Conservation (phyloP, 2,329 filamentous ascomycete genomes). For the Chaetomium sp. region DNA sequence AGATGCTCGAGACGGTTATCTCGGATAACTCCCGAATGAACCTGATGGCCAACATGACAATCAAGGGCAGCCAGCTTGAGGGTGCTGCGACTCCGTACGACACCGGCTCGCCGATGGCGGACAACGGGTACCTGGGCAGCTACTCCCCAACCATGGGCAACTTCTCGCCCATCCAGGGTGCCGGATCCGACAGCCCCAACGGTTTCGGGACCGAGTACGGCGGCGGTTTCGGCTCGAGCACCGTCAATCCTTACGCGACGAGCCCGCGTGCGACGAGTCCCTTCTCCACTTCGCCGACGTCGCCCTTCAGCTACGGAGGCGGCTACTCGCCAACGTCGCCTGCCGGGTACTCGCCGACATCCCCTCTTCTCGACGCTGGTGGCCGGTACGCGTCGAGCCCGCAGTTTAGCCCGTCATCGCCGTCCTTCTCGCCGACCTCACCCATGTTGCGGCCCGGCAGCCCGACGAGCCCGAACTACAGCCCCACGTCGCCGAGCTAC, state of each 20-base stretch:
- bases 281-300: constrained; percentile 70
- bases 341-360: constrained; percentile 76
- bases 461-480: constrained; percentile 62
- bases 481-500: constrained; percentile 66
- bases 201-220: constrained; percentile 67
- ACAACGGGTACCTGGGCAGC: constrained; percentile 64
- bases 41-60: constrained; percentile 75
- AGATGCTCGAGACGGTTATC: constrained; percentile 93
- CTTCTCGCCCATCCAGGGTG: constrained; percentile 77
- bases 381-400: constrained; percentile 60
- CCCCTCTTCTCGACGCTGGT: constrained; percentile 61
- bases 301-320: constrained; percentile 59
- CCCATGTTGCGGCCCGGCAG: constrained; percentile 59
- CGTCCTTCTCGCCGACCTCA: constrained; percentile 65
- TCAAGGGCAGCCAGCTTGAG: constrained; percentile 72
- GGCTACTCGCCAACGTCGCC: constrained; percentile 79
- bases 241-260: constrained; percentile 67
- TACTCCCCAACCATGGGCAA: constrained; percentile 64
- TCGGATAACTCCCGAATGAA: constrained; percentile 87
- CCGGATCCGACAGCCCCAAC: constrained; percentile 69
- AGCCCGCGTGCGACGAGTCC: constrained; percentile 75
- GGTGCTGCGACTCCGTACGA: constrained; percentile 96
- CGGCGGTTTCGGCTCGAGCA: constrained; percentile 52
- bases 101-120: constrained; percentile 75
- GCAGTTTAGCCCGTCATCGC: constrained; percentile 64